Percentiles rank a stretch among this genome's conserved stretches.
phyloP scores from a whole-genome alignment of 441 rosid species.

The Erysimum pusillum region DNA sequence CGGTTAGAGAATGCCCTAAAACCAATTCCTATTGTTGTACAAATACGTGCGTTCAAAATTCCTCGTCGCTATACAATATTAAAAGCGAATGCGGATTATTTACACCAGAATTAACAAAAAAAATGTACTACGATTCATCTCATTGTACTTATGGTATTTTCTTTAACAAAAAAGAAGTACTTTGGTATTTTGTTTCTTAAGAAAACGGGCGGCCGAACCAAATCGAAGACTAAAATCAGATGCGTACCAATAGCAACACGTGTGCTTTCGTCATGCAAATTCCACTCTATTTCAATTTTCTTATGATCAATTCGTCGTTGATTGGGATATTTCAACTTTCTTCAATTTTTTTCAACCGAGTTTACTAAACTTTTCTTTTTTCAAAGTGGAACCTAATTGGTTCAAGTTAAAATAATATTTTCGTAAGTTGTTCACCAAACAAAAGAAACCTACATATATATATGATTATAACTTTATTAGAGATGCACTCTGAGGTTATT shows the following conservation, averaged over 20 bases:
- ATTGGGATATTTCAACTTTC: constrained; percentile 44
- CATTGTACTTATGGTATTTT: not conserved
- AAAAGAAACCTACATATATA: constrained; percentile 24
- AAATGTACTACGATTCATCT: not conserved
- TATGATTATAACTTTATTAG: constrained; percentile 23
- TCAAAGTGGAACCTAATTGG: constrained; percentile 29
- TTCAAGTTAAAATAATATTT: constrained; percentile 35
- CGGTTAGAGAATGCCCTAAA: not conserved
- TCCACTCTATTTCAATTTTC: not conserved
- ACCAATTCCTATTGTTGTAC: not conserved
- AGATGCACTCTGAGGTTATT: constrained; percentile 7
- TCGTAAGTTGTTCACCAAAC: constrained; percentile 47
- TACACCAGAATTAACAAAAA: constrained; percentile 2
- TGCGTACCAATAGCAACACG: constrained; percentile 27
- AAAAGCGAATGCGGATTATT: not conserved
- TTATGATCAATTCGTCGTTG: constrained; percentile 13
- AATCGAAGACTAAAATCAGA: constrained; percentile 22
- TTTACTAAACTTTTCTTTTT: constrained; percentile 21
- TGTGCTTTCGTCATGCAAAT: constrained; percentile 42
- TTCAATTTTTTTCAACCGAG: constrained; percentile 28
- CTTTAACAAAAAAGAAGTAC: not conserved
- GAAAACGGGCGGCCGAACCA: constrained; percentile 39
- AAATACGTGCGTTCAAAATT: not conserved
- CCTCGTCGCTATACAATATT: not conserved
- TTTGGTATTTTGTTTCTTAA: constrained; percentile 14